Base-by-base conservation (phyloP, 352 stramenopile genomes). In the Thalassiosira exigua region DNA sequence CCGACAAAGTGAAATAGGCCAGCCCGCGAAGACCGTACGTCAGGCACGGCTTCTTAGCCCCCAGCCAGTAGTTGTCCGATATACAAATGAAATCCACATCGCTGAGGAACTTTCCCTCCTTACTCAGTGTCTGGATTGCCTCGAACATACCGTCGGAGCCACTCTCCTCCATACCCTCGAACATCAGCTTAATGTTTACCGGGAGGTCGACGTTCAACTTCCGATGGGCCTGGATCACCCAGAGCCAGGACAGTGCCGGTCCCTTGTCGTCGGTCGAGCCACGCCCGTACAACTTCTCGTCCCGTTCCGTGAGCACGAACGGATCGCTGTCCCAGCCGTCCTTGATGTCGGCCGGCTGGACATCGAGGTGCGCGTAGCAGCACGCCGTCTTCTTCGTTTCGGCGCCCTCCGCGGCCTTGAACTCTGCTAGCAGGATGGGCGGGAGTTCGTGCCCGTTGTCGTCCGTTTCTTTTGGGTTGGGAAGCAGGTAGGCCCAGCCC, bases 241-340 rank as follows among this genome's bases (percentile, higher is more conserved):
- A 94, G 17, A 94, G 57, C 89, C 87, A 94, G 22, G 62, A 82
- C 12, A 94, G 65, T 19, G 87, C 90, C 19, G 90, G 90, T 27
- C 90, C 90, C 42, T 94, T 95, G 78, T 95, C 90, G 82, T 95
- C 90, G 0, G 89, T 93, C 4, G 79, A 82, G 56, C 90, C 90
- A 46, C 90, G 67, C 21, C 90, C 90, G 71, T 86, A 94, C 4
- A 95, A 71, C 69, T 94, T 93, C 7, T 87, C 89, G 59, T 95
- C 84, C 27, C 74, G 81, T 65, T 92, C 86, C 3, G 89, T 94
- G 4, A 95, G 65, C 21, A 86, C 73, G 57, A 94, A 95, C 4
- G 90, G 90, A 69, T 94, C 88, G 11, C 85, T 86, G 59, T 93
- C 81, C 90, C 90, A 95, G 22, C 90, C 90, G 73, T 94, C 90